Base-by-base conservation (phyloP, 2,329 filamentous ascomycete genomes). In the Ceratocystis colombiana region DNA sequence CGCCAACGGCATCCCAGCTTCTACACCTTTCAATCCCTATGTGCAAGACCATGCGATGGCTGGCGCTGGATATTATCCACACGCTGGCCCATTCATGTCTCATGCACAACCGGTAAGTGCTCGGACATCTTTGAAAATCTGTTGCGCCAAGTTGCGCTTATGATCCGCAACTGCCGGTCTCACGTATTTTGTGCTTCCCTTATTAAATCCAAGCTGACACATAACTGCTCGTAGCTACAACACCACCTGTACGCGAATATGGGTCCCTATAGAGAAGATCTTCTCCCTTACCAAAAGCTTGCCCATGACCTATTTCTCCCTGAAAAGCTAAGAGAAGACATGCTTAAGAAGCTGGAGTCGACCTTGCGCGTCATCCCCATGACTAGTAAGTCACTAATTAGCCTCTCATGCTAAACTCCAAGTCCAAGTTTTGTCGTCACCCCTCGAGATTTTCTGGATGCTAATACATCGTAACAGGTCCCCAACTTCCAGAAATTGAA, bases 201-300 rank as follows among this genome's bases (percentile, higher is more conserved):
- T 12, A 5, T 20, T 53, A 6, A 6, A 53, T 8, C 17, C 20
- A 15, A 37, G 30, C 55, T 59, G n/a, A 59, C 55, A 59, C 1
- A 37, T 1, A 1, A 30, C 8, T 30, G 28, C 28, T 10, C 37
- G 3, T 41, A 88, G 85, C 82, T 91, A 5, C 89, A 93, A 78
- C 96, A 96, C 74, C 94, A 99, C 74, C 82, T 96, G 12, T 99
- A 99, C 75, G 89, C 90, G 41, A 91, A 92, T 0, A 83, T 92
- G 66, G 90, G 90, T 5, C 86, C 89, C n/a, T 84, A 91, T 73
- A 84, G 86, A 68, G 88, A 93, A 69, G 90, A 90, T 69, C 80
- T 96, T 37, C 80, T 89, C 70, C 85, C 88, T 2, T 96, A 96
- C 73, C 93, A 99, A 73, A 85, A 90, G 68, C 87, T 88, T 67